Percentiles rank a stretch among this genome's conserved stretches.
phyloP scores from a whole-genome alignment of 106 monocot genomes.

The Xerophyta viscosa region DNA sequence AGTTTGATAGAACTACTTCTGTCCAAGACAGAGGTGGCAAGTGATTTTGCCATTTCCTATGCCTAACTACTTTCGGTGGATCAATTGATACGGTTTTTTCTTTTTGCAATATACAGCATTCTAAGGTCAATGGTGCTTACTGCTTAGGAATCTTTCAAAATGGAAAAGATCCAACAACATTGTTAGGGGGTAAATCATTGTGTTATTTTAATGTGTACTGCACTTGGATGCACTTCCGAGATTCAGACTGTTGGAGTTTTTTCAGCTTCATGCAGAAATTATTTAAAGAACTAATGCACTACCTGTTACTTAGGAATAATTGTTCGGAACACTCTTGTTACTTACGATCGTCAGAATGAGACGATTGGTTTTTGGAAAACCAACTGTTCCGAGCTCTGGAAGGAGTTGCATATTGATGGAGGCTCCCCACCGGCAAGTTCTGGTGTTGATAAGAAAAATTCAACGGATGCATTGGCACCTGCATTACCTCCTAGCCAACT shows the following conservation, averaged over 20 bases:
- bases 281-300: not conserved
- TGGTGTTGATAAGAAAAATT: slow-evolving; percentile 18
- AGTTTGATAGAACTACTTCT: too few relatives aligned
- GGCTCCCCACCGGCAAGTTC: slow-evolving; percentile 45
- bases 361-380: slow-evolving; percentile 98
- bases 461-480: slow-evolving; percentile 26
- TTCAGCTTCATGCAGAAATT: not conserved
- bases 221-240: too few relatives aligned
- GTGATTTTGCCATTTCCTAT: too few relatives aligned
- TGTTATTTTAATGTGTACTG: too few relatives aligned
- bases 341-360: slow-evolving; percentile 84
- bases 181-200: slow-evolving; percentile 66
- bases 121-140: slow-evolving; percentile 88
- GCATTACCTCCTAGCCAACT: slow-evolving; percentile 49
- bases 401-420: slow-evolving; percentile 29
- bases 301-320: slow-evolving; percentile 50
- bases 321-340: slow-evolving; percentile 89
- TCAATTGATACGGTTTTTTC: not conserved
- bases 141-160: slow-evolving; percentile 90
- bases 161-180: slow-evolving; percentile 79
- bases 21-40: too few relatives aligned
- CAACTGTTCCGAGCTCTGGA: slow-evolving; percentile 81
- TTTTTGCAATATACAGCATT: slow-evolving; percentile 54
- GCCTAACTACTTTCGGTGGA: too few relatives aligned
- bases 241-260: too few relatives aligned